Conservation (phyloP, 148 eudicot genomes). For the Rhododendron ferrugineum region DNA sequence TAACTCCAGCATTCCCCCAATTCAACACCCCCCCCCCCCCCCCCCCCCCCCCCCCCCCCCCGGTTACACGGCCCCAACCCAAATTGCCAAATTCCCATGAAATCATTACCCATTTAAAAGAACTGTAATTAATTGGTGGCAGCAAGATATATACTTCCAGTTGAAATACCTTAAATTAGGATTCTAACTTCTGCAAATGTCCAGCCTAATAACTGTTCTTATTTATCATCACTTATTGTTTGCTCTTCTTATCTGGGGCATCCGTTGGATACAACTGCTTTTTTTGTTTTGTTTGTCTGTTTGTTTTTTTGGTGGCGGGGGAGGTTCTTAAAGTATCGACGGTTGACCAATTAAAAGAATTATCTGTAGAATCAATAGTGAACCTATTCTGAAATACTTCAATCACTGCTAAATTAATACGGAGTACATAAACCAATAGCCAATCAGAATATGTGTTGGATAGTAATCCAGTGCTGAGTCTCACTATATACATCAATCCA, state of each 20-base stretch:
- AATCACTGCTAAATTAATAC: background rate
- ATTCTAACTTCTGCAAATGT: background rate
- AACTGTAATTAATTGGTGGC: background rate
- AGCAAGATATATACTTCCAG: background rate
- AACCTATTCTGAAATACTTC: background rate
- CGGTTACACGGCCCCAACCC: background rate
- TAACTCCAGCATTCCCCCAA: background rate
- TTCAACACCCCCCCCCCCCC: background rate
- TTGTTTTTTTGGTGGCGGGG: background rate
- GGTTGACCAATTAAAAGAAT: background rate
- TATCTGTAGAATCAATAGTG: background rate
- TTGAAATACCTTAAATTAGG: background rate
- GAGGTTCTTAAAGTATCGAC: background rate
- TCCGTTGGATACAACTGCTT: background rate
- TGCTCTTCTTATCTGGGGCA: background rate
- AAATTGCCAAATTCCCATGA: background rate
- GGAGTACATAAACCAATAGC: background rate
- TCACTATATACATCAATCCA: background rate
- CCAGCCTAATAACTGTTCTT: background rate
- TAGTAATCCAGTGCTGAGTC: background rate
- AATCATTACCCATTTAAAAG: background rate
- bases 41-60: too few relatives aligned
- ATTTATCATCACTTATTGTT: background rate
- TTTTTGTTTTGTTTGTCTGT: too few relatives aligned
- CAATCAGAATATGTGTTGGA: background rate